Evolutionary conservation across 306 rosid genomes (phyloP).

Genomic region (Corylus americana): DNA sequence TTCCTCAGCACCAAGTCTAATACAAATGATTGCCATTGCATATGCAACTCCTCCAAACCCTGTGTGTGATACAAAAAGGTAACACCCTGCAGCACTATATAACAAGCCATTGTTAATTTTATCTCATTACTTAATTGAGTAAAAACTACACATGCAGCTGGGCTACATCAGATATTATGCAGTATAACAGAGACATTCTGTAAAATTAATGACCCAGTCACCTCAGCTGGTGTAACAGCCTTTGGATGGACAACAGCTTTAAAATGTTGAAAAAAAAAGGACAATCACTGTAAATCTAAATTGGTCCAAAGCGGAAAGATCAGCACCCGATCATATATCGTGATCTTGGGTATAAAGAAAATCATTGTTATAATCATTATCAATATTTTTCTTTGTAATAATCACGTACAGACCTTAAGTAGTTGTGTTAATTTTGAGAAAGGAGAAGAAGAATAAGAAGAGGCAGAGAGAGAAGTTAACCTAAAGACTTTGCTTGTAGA

Average conservation of each 20-base stretch:
- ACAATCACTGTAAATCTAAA: neutral
- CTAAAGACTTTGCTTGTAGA: neutral
- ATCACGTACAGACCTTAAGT: neutral
- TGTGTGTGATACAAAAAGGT: conserved; percentile 87
- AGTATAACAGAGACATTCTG: neutral
- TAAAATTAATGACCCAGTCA: neutral
- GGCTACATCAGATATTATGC: neutral
- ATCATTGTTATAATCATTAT: neutral
- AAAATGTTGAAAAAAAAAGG: neutral
- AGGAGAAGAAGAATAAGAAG: neutral
- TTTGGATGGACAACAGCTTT: neutral
- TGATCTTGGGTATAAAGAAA: neutral
- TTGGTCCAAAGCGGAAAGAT: neutral
- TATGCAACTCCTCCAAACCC: conserved; percentile 93
- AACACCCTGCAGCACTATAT: conserved; percentile 75
- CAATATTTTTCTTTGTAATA: neutral
- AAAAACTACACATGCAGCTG: neutral
- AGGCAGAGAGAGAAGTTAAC: neutral
- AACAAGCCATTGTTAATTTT: conserved; percentile 23
- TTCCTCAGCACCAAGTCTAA: conserved; percentile 58
- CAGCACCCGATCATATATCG: neutral
- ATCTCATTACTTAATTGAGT: neutral
- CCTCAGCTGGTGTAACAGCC: neutral
- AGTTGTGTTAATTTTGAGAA: neutral
- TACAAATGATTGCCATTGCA: conserved; percentile 82